Evolutionary conservation across 108 stramenopile species (phyloP), one percentile per base, ranked within the genome.

Genomic region (Skeletonema tropicum): DNA sequence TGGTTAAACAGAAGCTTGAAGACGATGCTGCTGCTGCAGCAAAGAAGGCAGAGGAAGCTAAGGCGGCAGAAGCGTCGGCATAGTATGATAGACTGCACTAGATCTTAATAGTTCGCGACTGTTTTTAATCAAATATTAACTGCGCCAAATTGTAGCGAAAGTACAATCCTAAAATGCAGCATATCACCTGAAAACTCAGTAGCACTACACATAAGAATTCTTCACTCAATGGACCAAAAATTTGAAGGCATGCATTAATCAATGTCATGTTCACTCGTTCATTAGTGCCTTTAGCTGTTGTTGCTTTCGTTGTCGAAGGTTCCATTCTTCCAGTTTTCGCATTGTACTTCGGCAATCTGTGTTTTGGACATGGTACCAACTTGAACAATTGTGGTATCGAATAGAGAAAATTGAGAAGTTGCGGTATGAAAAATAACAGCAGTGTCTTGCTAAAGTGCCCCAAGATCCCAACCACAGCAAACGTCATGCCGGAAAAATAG

Each of bases 401-500:
- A 79, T 92, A 92, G 12, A 99, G 23, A 67, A 99, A 99, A 74
- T 99, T 99, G 57, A 97, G 55, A 3, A 98, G 71, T 83, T 99
- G 99, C 7, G 99, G 99, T 45, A 98, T 83, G 83, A 99, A 97
- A 65, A 99, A 94, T 26, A 99, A 85, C 25, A 98, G 66, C 23
- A 99, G 87, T 2, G 98, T 98, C 72, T 99, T 99, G 85, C 89
- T 90, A 80, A 98, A 99, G 83, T 99, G 98, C 11, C 99, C 94
- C 70, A 95, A 80, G 38, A 97, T 96, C 0, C 97, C 98, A 29
- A 96, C 96, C 21, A 96, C 96, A 2, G 97, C 98, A 85, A 99
- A 96, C 0, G 97, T 97, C 98, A 99, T 98, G 1, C 99, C 99
- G 19, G 98, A 97, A 79, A 97, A 98, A 83, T 99, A 99, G 74